phyloP scores from a whole-genome alignment of 202 grass and related monocot species.

The Setaria italica region DNA sequence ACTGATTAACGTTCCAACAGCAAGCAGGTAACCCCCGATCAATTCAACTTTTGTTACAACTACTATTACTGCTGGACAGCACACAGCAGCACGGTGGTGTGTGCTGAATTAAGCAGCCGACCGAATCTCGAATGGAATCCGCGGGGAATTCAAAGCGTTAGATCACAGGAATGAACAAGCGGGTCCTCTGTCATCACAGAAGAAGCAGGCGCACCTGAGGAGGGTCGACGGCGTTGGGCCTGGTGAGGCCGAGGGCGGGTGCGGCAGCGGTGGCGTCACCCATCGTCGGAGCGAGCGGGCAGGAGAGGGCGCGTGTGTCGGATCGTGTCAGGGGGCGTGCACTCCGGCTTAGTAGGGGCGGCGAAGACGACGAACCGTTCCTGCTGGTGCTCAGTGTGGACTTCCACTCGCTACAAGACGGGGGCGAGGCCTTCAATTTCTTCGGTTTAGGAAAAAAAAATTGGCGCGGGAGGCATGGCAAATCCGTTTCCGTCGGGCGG shows the following conservation, averaged over 20 bases:
- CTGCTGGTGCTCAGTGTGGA: not conserved
- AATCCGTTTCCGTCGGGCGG: not conserved
- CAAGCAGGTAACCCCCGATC: not conserved
- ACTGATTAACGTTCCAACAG: not conserved
- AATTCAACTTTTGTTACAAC: too few species aligned
- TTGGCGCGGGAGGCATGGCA: not conserved
- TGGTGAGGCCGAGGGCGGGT: conserved; percentile 78
- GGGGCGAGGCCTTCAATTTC: not conserved
- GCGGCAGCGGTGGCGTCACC: conserved; percentile 19
- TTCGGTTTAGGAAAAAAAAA: not conserved
- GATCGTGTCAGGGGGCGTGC: not conserved
- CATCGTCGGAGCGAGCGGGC: not conserved
- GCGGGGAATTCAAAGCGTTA: too few species aligned
- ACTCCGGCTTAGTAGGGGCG: not conserved
- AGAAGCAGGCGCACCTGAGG: conserved; percentile 57
- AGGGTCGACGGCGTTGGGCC: conserved; percentile 62
- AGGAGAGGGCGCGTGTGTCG: not conserved
- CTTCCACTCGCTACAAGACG: not conserved
- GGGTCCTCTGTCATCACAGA: too few species aligned
- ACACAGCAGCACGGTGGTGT: too few species aligned
- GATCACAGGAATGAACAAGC: too few species aligned
- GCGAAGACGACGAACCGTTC: too few species aligned
- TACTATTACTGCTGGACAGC: too few species aligned
- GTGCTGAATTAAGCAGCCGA: too few species aligned
- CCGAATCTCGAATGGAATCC: too few species aligned